A percentile compares a stretch with the other conserved stretches of the same genome.
Conservation (phyloP, 768 basidiomycete species). For the Arthromyces matolae region DNA sequence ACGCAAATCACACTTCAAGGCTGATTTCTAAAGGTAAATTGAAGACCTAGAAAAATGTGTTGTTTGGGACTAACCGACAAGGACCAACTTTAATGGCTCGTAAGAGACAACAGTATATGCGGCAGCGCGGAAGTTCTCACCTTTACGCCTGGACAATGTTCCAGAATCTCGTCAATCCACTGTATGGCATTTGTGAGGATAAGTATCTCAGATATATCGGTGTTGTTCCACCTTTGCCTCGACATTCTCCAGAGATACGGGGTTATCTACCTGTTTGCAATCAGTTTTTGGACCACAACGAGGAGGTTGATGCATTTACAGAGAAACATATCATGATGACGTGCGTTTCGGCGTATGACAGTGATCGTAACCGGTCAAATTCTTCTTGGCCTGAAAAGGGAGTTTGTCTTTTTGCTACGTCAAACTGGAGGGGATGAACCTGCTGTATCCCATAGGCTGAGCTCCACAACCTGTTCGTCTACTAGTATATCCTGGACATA, state of each 20-base stretch:
- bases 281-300: conserved; percentile 3
- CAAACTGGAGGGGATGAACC: conserved; percentile 44
- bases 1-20: conserved; percentile 92
- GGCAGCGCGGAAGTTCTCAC: conserved; percentile 33
- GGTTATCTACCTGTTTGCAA: conserved; percentile 75
- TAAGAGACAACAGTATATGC: no score
- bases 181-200: conserved; percentile 25
- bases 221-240: conserved; percentile 72
- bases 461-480: conserved; percentile 84
- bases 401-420: conserved; percentile 12
- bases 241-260: conserved; percentile 93
- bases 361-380: conserved; percentile 87
- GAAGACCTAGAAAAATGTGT: conserved; percentile 1
- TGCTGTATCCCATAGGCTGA: conserved; percentile 97
- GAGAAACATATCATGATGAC: conserved; percentile 97
- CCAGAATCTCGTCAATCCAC: conserved; percentile 93
- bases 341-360: conserved; percentile 97
- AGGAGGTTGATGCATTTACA: conserved; percentile 40
- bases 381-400: conserved; percentile 78
- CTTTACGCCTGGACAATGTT: conserved; percentile 95
- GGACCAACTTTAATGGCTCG: conserved; percentile 57
- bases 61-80: conserved; percentile 70
- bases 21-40: conserved; percentile 43
- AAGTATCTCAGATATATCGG: no score
- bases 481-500: conserved; percentile 88